Evolutionary conservation across 2,329 filamentous ascomycete genomes (phyloP).

Genomic region (Microsporum ferrugineum): DNA sequence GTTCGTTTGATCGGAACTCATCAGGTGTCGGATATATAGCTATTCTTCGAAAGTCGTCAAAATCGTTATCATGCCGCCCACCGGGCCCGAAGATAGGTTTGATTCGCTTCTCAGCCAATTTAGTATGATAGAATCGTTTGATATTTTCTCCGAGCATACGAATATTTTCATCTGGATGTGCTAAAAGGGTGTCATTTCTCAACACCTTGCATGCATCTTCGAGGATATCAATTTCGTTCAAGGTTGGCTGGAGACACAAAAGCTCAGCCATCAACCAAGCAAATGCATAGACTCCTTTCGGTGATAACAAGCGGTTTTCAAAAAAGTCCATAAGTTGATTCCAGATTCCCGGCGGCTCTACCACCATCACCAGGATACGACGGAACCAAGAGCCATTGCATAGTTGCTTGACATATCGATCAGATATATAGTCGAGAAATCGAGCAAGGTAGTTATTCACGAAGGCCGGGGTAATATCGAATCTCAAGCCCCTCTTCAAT

Average conservation of each 20-base stretch:
- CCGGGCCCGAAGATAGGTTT: conserved; percentile 10
- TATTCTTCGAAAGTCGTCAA: conserved; percentile 37
- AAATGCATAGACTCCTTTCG: neutral
- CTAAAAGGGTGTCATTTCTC: too few relatives aligned
- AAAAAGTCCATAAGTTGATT: neutral
- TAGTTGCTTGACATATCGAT: neutral
- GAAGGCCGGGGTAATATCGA: neutral
- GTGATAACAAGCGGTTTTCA: neutral
- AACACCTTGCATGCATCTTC: too few relatives aligned
- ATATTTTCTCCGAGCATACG: too few relatives aligned
- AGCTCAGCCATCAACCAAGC: neutral
- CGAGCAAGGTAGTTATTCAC: neutral
- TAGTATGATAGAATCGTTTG: too few relatives aligned
- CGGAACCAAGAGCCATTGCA: conserved; percentile 1
- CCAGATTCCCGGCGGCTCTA: neutral
- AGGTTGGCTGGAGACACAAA: neutral
- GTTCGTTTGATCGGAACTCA: conserved; percentile 31
- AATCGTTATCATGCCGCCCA: conserved; percentile 42
- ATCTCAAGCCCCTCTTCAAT: neutral
- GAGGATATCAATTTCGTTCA: neutral
- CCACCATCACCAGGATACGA: neutral
- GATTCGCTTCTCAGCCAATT: too few relatives aligned
- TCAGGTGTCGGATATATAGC: conserved; percentile 39
- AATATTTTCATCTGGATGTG: too few relatives aligned
- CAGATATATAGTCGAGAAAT: neutral